Evolutionary conservation across 2,329 filamentous ascomycete genomes (phyloP), one percentile per base, ranked within the genome.

Genomic region (Scedosporium dehoogii): DNA sequence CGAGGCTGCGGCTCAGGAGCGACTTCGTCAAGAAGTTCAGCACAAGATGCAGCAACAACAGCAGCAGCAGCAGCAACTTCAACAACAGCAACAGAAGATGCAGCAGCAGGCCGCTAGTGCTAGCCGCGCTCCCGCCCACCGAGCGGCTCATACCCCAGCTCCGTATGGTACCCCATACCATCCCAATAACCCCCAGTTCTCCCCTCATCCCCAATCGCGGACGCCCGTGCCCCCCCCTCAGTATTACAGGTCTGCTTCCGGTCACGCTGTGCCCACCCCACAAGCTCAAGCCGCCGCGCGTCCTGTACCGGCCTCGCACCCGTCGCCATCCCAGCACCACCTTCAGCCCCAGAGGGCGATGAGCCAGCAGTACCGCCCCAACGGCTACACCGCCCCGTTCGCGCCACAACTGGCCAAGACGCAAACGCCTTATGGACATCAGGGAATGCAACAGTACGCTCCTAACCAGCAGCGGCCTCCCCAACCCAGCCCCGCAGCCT

Each of bases 1-100:
- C 67, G 88, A 91, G 66, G 80, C 80, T 46, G 83, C 82, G 48
- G 72, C 81, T 38, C 82, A 84, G 53, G 78, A 80, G 55, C 78
- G 82, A 48, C 68, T 79, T 41, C 72, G 77, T 60, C 76, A 77
- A 38, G 73, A 75, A 64, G 72, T 74, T 58, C 72, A 73, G 60
- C 67, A 68, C 14, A 62, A 59, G 23, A 57, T 51, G 27, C 61
- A 62, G n/a, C 61, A 62, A 27, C 61, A 62, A 44, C 58, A 61
- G 5, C 68, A 68, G 55, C 70, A 71, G 46, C 68, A 75, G 58
- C 70, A 69, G 42, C 72, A 72, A 59, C 53, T 46, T 12, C 63
- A 62, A 9, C 55, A 55, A 61, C 38, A 33, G 62, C 65, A 64
- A 14, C 55, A 55, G 61, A 48, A 33, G 66, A 62, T n/a, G 62